phyloP scores from a whole-genome alignment of 306 rosid species.

The Trifolium pratense region DNA sequence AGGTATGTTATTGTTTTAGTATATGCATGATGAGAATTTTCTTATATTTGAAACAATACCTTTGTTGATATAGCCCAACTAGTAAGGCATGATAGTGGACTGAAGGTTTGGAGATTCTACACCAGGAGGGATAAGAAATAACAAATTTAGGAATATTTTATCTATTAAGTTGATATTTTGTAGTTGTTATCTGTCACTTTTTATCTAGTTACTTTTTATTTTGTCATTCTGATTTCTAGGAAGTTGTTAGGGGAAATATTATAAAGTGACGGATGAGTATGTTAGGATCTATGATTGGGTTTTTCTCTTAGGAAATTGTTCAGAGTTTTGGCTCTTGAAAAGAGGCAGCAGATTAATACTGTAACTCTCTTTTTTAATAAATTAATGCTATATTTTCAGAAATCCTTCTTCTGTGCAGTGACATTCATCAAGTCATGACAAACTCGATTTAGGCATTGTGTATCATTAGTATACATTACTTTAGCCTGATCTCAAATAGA shows the following conservation, averaged over 20 bases:
- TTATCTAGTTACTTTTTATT: background rate
- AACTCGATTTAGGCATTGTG: background rate
- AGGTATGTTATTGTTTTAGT: too few relatives aligned
- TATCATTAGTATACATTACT: background rate
- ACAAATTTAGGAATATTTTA: background rate
- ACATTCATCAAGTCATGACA: slow-evolving; percentile 3
- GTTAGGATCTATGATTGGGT: background rate
- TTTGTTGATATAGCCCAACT: slow-evolving; percentile 7
- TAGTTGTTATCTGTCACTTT: background rate
- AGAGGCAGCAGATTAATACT: background rate
- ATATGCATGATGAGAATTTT: slow-evolving; percentile 17
- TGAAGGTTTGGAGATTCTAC: background rate
- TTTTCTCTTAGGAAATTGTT: background rate
- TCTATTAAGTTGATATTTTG: background rate
- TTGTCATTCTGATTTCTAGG: background rate
- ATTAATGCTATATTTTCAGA: background rate
- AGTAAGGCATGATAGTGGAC: background rate
- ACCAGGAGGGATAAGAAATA: background rate
- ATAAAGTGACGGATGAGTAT: background rate
- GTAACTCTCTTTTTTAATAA: background rate
- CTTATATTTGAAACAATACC: slow-evolving; percentile 11
- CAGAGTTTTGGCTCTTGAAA: background rate
- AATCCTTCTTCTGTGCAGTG: background rate
- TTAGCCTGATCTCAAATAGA: background rate
- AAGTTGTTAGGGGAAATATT: background rate